Percentiles rank a stretch among this genome's conserved stretches.
Conservation (phyloP, 1,284 basidiomycete genomes). For the Xerocomus cyaneibrunnescens region DNA sequence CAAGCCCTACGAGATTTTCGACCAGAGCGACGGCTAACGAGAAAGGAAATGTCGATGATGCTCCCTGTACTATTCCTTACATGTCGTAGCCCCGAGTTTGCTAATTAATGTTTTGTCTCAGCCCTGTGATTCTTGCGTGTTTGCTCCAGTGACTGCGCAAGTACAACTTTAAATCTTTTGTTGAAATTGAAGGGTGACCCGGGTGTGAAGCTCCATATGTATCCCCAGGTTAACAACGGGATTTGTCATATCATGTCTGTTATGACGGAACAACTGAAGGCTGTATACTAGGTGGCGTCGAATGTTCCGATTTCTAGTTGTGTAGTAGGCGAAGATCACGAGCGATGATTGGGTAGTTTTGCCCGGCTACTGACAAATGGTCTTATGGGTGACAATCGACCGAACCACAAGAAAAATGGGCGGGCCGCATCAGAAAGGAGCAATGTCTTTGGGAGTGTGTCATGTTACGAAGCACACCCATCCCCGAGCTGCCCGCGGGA, state of each 20-base stretch:
- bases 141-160: neutral
- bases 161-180: neutral
- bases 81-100: no score
- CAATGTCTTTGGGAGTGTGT: neutral
- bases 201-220: neutral
- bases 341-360: constrained; percentile 18
- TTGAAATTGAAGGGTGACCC: neutral
- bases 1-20: neutral
- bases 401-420: neutral
- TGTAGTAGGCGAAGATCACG: constrained; percentile 25
- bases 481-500: constrained; percentile 9
- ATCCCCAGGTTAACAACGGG: neutral
- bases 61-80: no score
- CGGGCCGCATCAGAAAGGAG: neutral
- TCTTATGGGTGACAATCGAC: constrained; percentile 5
- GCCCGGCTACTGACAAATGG: neutral
- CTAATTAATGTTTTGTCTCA: neutral
- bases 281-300: constrained; percentile 4
- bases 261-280: neutral
- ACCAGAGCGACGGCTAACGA: neutral
- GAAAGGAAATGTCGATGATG: neutral
- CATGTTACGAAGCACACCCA: neutral
- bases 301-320: neutral
- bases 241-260: neutral
- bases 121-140: neutral